Base-by-base conservation (phyloP, 129 eudicot genomes). In the Cynara cardunculus region DNA sequence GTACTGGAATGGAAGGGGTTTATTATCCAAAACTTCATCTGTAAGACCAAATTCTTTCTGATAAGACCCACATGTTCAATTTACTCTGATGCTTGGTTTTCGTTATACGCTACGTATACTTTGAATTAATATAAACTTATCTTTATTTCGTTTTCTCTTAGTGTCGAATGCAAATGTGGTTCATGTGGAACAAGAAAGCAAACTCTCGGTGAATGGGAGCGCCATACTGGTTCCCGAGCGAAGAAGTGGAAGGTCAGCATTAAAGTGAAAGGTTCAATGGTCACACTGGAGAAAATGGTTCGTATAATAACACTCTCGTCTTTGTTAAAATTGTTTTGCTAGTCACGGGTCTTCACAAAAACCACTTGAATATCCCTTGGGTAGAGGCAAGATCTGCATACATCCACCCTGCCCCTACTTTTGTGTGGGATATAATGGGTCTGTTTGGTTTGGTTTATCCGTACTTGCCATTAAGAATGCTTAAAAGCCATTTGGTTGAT, bases 161-260 rank as follows among this genome's bases (percentile, higher is more conserved):
- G 98, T 80, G 89, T 94, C 61, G 91, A 87, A 79, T 94, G 97
- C 72, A 86, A n/a, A 76, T 94, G 98, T 90, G 97, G 97, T 80
- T 84, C 91, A 67, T 94, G 98, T 80, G 98, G 97, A 69, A 77
- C 88, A 74, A 85, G 64, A 78, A 94, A 94, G 81, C 94, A 64
- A 77, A 74, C 86, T 25, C 92, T 76, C 25, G 81, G 92, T 89
- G 94, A 90, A 84, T 94, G 98, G 98, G 98, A 94, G 79, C 84
- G 83, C 0, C 98, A 94, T 87, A 90, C 97, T 24, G 98, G 98
- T 80, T 92, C 91, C 26, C 78, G 91, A 85, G 93, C 93, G 11
- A 90, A 92, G 73, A 94, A 94, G 73, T 94, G 98, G 98, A 94
- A 92, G 81, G 80, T 74, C 74, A 90, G 96, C 83, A 84, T 94